Conservation (phyloP, 176 grass and related monocot genomes). For the Metroxylon sagu region DNA sequence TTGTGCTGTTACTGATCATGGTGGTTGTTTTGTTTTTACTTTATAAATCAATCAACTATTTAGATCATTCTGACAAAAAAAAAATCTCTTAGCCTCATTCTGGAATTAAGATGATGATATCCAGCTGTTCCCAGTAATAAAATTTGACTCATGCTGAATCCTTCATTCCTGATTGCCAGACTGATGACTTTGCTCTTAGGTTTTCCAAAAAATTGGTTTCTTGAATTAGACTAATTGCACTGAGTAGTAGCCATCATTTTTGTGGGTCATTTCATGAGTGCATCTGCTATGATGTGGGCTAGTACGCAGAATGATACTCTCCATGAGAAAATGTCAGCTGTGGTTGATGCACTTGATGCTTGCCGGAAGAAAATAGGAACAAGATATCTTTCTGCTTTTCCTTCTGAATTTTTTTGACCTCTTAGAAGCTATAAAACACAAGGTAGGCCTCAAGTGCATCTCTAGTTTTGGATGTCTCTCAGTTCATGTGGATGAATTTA, state of each 20-base stretch:
- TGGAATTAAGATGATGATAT: too few relatives aligned
- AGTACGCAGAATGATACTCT: slow-evolving; percentile 71
- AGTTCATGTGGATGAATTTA: too few relatives aligned
- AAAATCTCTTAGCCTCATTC: too few relatives aligned
- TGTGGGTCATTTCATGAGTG: slow-evolving; percentile 89
- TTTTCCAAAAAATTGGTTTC: not conserved
- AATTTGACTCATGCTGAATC: not conserved
- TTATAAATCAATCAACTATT: too few relatives aligned
- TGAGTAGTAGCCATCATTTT: not conserved
- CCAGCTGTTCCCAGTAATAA: too few relatives aligned
- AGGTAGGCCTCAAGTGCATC: slow-evolving; percentile 21
- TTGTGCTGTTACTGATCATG: too few relatives aligned
- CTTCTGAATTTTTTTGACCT: slow-evolving; percentile 64
- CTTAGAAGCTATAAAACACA: slow-evolving; percentile 81
- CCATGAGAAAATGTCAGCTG: slow-evolving; percentile 49
- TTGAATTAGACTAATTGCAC: not conserved
- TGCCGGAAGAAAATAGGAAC: slow-evolving; percentile 63
- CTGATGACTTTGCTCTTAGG: not conserved
- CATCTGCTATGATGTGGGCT: slow-evolving; percentile 76
- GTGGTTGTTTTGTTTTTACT: too few relatives aligned
- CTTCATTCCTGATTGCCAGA: not conserved
- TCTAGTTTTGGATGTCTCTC: too few relatives aligned
- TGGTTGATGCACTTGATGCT: slow-evolving; percentile 47
- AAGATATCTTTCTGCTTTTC: slow-evolving; percentile 94
- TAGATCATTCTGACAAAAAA: too few relatives aligned